Conservation (phyloP, 2,329 filamentous ascomycete genomes). For the Fusarium armeniacum region DNA sequence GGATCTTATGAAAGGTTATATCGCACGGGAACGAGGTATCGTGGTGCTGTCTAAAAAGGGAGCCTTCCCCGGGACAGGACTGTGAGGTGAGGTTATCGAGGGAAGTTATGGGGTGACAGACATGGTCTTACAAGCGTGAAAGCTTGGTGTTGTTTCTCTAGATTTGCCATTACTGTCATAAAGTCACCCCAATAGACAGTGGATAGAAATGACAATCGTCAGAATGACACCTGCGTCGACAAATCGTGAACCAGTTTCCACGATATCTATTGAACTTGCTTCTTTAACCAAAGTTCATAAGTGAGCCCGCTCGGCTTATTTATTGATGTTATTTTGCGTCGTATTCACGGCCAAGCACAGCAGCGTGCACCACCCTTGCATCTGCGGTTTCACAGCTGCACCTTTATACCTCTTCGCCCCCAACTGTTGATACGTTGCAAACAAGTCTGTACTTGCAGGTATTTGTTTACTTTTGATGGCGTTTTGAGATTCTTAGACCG, state of each 20-base stretch:
- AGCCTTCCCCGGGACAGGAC: slow-evolving; percentile 91
- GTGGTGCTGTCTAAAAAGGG: slow-evolving; percentile 94
- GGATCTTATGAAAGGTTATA: slow-evolving; percentile 98
- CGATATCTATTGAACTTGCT: slow-evolving; percentile 34
- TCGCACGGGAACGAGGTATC: slow-evolving; percentile 88
- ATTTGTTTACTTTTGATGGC: slow-evolving; percentile 2
- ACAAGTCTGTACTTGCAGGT: slow-evolving; percentile 2
- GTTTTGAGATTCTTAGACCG: not conserved
- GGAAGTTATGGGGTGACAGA: slow-evolving; percentile 20
- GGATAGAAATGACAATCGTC: slow-evolving; percentile 19
- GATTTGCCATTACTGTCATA: slow-evolving; percentile 18
- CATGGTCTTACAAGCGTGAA: slow-evolving; percentile 27
- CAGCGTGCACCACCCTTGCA: slow-evolving; percentile 47
- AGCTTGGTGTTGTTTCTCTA: slow-evolving; percentile 19
- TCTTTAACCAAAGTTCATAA: slow-evolving; percentile 19
- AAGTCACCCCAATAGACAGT: slow-evolving; percentile 23
- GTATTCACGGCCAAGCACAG: slow-evolving; percentile 47
- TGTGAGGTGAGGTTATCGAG: slow-evolving; percentile 59
- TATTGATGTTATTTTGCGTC: slow-evolving; percentile 32
- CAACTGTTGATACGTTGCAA: slow-evolving; percentile 20
- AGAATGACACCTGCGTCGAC: slow-evolving; percentile 40
- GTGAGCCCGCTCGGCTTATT: slow-evolving; percentile 6
- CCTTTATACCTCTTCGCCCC: slow-evolving; percentile 27
- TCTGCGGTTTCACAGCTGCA: slow-evolving; percentile 26
- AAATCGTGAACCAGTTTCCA: slow-evolving; percentile 42